Conservation (phyloP, 2,329 filamentous ascomycete genomes). For the Monosporascus sp. region DNA sequence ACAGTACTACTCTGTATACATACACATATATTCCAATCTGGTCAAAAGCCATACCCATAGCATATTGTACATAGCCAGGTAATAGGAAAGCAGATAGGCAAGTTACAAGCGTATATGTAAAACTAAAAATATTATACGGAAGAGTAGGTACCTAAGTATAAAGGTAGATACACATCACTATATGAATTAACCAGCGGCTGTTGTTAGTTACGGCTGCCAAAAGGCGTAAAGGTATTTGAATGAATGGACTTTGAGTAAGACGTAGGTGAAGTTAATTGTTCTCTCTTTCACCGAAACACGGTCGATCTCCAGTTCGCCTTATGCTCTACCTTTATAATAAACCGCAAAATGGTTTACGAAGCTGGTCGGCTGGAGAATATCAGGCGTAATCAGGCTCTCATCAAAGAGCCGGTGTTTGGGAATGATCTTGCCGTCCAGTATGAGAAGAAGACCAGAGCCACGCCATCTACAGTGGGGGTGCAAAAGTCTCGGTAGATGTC, state of each 20-base stretch:
- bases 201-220: neutral
- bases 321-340: neutral
- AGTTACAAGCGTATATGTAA: too few species aligned
- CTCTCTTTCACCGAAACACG: neutral
- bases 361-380: slow-evolving; percentile 42
- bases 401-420: slow-evolving; percentile 41
- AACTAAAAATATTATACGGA: too few species aligned
- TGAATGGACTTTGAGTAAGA: neutral
- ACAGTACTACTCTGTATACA: too few species aligned
- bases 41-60: too few species aligned
- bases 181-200: neutral
- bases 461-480: too few species aligned
- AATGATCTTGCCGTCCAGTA: slow-evolving; percentile 16
- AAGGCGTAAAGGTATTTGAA: neutral
- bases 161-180: neutral
- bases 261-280: neutral
- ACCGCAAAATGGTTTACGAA: slow-evolving; percentile 33
- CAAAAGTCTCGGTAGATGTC: too few species aligned
- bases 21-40: too few species aligned
- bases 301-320: neutral
- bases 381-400: slow-evolving; percentile 40
- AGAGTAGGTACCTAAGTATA: neutral
- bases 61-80: too few species aligned
- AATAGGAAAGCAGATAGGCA: too few species aligned
- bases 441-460: slow-evolving; percentile 5